These are phyloP conservation scores for Theobroma cacao DNA, from an alignment of 345 rosid genomes.

Conservation along the genomic window DNA sequence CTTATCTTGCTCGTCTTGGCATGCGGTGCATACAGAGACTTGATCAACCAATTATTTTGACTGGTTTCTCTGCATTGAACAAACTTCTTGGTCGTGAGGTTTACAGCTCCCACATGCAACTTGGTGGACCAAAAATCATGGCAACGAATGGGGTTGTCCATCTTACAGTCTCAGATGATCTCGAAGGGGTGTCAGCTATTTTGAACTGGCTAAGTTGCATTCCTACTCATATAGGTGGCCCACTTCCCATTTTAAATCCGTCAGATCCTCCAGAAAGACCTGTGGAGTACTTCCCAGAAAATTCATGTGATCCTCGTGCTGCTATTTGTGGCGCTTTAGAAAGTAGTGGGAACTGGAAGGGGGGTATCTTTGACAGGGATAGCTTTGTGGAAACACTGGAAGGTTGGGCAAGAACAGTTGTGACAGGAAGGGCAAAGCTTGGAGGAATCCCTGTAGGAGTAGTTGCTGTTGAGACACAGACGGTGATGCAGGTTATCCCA, in stretches of 20 bases:
- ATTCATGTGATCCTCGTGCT: constrained; percentile 96
- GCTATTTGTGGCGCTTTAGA: constrained; percentile 75
- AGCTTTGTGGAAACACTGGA: constrained; percentile 92
- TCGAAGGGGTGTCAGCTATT: constrained; percentile 89
- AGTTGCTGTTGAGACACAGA: constrained; percentile 98
- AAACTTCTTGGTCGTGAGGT: constrained; percentile 99
- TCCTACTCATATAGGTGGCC: constrained; percentile 79
- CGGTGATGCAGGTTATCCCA: constrained; percentile 97
- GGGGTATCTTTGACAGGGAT: constrained; percentile 93
- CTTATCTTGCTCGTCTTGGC: constrained; percentile 97
- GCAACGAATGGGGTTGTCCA: constrained; percentile 99
- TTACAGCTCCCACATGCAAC: constrained; percentile 99
- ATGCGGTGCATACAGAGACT: constrained; percentile 99
- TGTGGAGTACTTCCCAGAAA: constrained; percentile 87
- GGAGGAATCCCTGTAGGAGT: constrained; percentile 99
- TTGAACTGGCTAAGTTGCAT: constrained; percentile 92
- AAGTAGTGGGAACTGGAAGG: constrained; percentile 77
- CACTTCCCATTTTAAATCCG: constrained; percentile 65
- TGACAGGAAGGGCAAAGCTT: constrained; percentile 99
- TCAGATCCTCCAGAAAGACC: constrained; percentile 82
- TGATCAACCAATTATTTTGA: constrained; percentile 96
- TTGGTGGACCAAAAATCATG: constrained; percentile 99
- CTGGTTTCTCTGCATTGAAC: constrained; percentile 97
- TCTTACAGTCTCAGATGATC: constrained; percentile 96
- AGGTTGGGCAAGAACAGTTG: constrained; percentile 99